Evolutionary conservation across 495 filamentous ascomycete species (phyloP), one percentile per base, ranked within the genome.

Genomic region (Aspergillus affinis): DNA sequence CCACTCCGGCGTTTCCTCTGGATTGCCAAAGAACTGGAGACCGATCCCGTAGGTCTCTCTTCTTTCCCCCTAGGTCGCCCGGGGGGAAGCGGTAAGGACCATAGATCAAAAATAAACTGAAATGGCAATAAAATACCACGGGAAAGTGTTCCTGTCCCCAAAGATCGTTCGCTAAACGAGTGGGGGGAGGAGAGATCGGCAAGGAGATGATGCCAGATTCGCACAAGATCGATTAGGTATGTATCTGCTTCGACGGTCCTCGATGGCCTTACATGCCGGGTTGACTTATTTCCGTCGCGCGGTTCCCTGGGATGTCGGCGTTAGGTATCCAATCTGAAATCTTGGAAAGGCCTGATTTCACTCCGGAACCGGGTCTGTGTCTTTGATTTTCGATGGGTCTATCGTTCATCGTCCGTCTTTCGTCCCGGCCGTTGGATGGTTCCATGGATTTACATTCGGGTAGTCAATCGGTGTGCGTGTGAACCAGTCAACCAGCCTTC

Each of bases 171-270:
- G 32, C 36, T 45, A 32, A 54, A 45, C 32, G 52, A 30, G 52
- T 21, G 19, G 36, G 36, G 36, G 36, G 30, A 32, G 23, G 23
- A 54, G 36, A 45, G 52, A 54, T 54, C 52, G 32, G 32, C 52
- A 54, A 54, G 10, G n/a, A 54, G 52, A 54, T 46, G n/a, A 44
- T 41, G 52, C 21, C 30, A 45, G 18, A 54, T 54, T 23, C 30
- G 27, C 52, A 54, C 32, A 54, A 54, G 52, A 54, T 54, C 52
- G 23, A 26, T 26, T 4, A n/a, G n/a, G n/a, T 54, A 6, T 19
- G 17, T 20, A 18, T 15, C 29, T 10, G 5, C 26, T 32, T 17
- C 4, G 26, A 3, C 6, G 7, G 30, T 32, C 30, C 10, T 1
- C 30, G 30, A 32, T 2, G 6, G 6, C 12, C 32, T 2, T 36